These are phyloP conservation scores for Thecamonas trahens DNA, from an alignment of 78 protist species.

Conservation along the genomic window DNA sequence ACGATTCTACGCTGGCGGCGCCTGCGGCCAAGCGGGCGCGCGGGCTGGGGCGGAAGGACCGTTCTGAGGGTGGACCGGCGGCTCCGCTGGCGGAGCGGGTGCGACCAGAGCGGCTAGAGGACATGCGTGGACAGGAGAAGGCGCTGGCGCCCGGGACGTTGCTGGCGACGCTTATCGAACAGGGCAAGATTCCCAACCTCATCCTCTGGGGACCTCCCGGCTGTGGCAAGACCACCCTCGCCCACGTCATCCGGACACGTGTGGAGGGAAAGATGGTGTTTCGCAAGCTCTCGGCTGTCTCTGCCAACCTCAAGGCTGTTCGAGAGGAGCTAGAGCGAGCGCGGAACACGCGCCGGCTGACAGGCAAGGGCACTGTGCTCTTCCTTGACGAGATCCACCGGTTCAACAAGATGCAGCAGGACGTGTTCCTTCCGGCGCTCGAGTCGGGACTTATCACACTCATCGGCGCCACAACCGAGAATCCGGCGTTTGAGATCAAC, in stretches of 20 bases:
- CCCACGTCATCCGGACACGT: background rate
- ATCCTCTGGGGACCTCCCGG: slow-evolving; percentile 38
- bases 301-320: background rate
- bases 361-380: background rate
- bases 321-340: background rate
- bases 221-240: slow-evolving; percentile 26
- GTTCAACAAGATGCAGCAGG: slow-evolving; percentile 59
- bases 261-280: background rate
- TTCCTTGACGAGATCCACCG: slow-evolving; percentile 19
- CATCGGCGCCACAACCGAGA: slow-evolving; percentile 77
- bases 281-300: slow-evolving; percentile 11
- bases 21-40: too few species aligned
- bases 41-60: too few species aligned
- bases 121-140: background rate
- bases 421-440: slow-evolving; percentile 38
- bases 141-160: background rate
- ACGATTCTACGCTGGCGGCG: too few species aligned
- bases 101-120: background rate
- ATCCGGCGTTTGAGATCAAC: slow-evolving; percentile 59
- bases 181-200: slow-evolving; percentile 4
- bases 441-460: slow-evolving; percentile 56
- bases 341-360: background rate
- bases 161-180: background rate
- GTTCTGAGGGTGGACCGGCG: too few species aligned
- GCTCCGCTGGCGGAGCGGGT: slow-evolving; percentile 9